Percentiles rank a stretch among this genome's conserved stretches.
Conservation (phyloP, 768 basidiomycete genomes). For the Collybia nuda region DNA sequence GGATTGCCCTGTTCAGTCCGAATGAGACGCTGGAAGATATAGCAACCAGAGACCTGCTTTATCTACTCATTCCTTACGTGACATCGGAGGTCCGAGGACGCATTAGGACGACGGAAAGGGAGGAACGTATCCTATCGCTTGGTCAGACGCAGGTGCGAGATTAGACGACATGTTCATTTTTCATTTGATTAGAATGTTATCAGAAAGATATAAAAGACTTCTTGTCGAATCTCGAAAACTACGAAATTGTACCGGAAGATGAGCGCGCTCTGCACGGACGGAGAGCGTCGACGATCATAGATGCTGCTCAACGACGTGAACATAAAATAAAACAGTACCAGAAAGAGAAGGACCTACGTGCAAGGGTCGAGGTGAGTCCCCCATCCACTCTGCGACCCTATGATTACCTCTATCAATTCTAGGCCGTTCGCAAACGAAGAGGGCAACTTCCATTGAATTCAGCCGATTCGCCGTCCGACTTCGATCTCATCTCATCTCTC, state of each 20-base stretch:
- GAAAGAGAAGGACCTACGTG: conserved; percentile 78
- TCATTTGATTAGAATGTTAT: conserved; percentile 14
- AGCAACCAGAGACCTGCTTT: conserved; percentile 71
- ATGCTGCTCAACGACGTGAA: conserved; percentile 75
- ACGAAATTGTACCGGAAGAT: conserved; percentile 61
- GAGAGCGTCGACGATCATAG: conserved; percentile 45
- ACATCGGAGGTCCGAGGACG: conserved; percentile 65
- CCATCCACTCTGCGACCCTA: neutral
- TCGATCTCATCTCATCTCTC: conserved; percentile 64
- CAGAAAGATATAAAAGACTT: conserved; percentile 53
- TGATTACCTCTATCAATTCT: neutral
- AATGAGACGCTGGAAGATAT: conserved; percentile 87
- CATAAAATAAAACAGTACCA: conserved; percentile 90
- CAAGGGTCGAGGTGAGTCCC: conserved; percentile 61
- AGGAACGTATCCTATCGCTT: conserved; percentile 58
- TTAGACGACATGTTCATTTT: conserved; percentile 4
- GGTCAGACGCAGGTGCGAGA: conserved; percentile 54
- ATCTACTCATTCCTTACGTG: conserved; percentile 72
- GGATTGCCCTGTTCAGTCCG: conserved; percentile 74
- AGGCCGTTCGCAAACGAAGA: conserved; percentile 58
- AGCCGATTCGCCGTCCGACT: conserved; percentile 42
- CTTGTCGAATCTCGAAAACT: conserved; percentile 53
- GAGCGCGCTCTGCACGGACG: conserved; percentile 58
- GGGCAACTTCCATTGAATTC: conserved; percentile 32
- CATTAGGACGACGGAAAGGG: conserved; percentile 50